Conservation (phyloP, 805 yeast genomes). For the Saccharomyces paradoxus region DNA sequence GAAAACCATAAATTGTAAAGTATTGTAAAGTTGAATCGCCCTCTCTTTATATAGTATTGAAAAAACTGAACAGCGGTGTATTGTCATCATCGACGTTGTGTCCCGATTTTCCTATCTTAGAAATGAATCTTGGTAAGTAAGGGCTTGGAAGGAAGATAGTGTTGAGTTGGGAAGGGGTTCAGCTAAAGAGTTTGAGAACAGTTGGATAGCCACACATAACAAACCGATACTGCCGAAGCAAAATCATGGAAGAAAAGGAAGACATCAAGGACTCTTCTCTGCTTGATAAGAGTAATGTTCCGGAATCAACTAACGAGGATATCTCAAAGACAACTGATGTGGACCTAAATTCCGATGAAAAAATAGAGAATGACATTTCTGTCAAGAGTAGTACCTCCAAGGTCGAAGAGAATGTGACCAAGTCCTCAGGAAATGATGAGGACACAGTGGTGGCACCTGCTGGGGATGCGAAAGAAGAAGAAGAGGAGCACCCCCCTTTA, state of each 20-base stretch:
- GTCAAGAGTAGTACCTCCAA: conserved; percentile 12
- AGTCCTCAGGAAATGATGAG: conserved; percentile 1
- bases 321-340: background rate
- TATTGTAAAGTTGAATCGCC: background rate
- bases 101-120: background rate
- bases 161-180: background rate
- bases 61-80: background rate
- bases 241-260: background rate
- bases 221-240: background rate
- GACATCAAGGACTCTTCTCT: background rate
- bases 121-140: background rate
- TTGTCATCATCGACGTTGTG: background rate
- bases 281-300: background rate
- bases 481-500: conserved; percentile 17
- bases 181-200: background rate
- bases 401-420: conserved; percentile 9
- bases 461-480: conserved; percentile 6
- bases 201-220: background rate
- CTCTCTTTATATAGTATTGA: background rate
- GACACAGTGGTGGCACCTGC: background rate
- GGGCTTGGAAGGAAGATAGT: background rate
- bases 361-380: conserved; percentile 6
- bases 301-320: background rate
- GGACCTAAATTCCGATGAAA: background rate
- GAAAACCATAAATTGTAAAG: no score